These are phyloP conservation scores for Penicillium crustosum DNA, from an alignment of 2,329 filamentous ascomycete genomes.

Conservation along the genomic window DNA sequence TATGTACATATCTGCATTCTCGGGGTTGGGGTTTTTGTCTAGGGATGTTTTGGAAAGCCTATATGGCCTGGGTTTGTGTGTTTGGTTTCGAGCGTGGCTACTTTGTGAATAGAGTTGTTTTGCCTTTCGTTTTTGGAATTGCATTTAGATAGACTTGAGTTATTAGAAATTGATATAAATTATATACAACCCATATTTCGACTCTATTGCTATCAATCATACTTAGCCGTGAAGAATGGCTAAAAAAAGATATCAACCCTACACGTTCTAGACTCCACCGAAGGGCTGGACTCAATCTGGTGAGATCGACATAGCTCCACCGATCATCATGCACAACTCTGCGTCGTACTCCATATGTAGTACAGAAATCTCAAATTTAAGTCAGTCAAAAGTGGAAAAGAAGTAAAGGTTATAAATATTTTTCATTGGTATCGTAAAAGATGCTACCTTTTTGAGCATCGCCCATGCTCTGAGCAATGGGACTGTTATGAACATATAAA, in stretches of 20 bases:
- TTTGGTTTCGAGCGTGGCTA: neutral
- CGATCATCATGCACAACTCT: constrained; percentile 1
- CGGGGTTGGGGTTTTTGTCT: neutral
- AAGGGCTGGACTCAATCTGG: neutral
- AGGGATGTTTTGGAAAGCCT: neutral
- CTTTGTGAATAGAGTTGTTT: neutral
- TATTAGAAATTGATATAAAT: neutral
- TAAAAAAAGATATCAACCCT: neutral
- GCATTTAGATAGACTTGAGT: neutral
- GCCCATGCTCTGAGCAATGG: constrained; percentile 2
- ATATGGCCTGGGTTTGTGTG: neutral
- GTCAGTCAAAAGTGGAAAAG: neutral
- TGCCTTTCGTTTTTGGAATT: neutral
- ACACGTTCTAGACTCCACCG: neutral
- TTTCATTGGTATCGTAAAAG: constrained; percentile 29
- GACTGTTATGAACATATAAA: constrained; percentile 19
- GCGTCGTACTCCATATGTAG: neutral
- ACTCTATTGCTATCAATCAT: neutral
- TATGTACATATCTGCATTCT: neutral
- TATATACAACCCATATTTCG: neutral
- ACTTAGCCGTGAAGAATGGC: neutral
- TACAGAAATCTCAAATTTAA: neutral
- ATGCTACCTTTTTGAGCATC: constrained; percentile 20
- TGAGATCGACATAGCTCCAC: constrained; percentile 5
- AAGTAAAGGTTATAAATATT: constrained; percentile 7